These are phyloP conservation scores for Aspergillus sergii DNA, from an alignment of 2,329 filamentous ascomycete species.

Conservation along the genomic window DNA sequence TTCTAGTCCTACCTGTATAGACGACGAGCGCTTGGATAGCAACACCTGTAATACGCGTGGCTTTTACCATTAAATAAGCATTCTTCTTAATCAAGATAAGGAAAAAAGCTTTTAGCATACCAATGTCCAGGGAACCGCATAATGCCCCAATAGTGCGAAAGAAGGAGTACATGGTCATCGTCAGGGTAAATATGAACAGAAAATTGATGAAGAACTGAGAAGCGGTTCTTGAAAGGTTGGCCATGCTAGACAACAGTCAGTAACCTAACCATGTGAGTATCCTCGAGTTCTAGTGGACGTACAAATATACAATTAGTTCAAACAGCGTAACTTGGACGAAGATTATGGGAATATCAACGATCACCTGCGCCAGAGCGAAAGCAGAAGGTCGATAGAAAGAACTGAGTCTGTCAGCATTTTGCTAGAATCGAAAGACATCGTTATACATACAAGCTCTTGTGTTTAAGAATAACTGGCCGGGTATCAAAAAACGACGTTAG, in stretches of 20 bases:
- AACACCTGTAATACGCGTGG: constrained; percentile 53
- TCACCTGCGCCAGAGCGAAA: constrained; percentile 60
- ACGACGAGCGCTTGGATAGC: constrained; percentile 57
- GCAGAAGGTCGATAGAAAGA: constrained; percentile 68
- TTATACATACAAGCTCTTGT: constrained; percentile 61
- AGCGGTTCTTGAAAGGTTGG: constrained; percentile 56
- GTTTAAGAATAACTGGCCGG: constrained; percentile 68
- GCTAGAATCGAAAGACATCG: not conserved
- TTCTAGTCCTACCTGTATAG: constrained; percentile 51
- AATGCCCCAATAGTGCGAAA: constrained; percentile 54
- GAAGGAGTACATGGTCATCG: constrained; percentile 59
- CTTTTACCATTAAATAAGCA: constrained; percentile 19
- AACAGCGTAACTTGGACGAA: constrained; percentile 62
- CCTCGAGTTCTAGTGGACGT: constrained; percentile 8
- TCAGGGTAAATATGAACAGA: constrained; percentile 56
- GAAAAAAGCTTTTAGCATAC: constrained; percentile 27
- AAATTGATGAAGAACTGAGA: constrained; percentile 66
- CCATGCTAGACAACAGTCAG: constrained; percentile 45
- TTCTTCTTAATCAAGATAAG: no score
- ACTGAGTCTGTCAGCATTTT: constrained; percentile 27
- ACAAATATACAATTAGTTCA: constrained; percentile 63
- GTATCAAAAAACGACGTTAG: constrained; percentile 63
- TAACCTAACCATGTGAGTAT: not conserved
- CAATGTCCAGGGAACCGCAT: constrained; percentile 54
- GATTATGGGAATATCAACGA: constrained; percentile 60